Percentiles rank a stretch among this genome's conserved stretches.
Conservation (phyloP, 768 basidiomycete genomes). For the Tulasnella sp. region DNA sequence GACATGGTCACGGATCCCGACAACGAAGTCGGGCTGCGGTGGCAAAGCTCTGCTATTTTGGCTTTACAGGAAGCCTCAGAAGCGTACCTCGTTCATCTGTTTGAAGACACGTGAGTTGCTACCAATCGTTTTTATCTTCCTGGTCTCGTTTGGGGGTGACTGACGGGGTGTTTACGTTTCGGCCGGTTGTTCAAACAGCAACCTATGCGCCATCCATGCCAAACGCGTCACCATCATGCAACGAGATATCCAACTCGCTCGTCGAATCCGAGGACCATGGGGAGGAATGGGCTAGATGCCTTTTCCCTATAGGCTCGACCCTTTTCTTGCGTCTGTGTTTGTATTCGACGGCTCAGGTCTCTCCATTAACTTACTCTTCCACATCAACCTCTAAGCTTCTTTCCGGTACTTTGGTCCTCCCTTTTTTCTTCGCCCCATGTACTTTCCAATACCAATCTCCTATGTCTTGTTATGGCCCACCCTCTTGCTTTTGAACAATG, state of each 20-base stretch:
- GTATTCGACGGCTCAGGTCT: background rate
- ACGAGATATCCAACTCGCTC: slow-evolving; percentile 90
- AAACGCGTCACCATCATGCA: slow-evolving; percentile 99
- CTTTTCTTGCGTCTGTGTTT: background rate
- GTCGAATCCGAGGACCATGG: slow-evolving; percentile 90
- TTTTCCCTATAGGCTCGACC: background rate
- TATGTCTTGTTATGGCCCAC: background rate
- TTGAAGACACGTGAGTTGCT: slow-evolving; percentile 92
- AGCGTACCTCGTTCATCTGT: slow-evolving; percentile 88
- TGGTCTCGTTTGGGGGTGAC: background rate
- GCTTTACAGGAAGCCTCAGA: slow-evolving; percentile 97
- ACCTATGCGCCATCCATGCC: slow-evolving; percentile 94
- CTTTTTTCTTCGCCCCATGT: background rate
- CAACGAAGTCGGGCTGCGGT: slow-evolving; percentile 56
- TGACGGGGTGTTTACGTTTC: background rate
- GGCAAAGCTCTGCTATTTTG: slow-evolving; percentile 91
- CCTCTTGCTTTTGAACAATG: background rate
- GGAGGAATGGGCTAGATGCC: slow-evolving; percentile 44
- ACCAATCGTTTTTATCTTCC: background rate
- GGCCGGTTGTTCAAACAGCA: slow-evolving; percentile 40
- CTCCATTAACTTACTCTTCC: background rate
- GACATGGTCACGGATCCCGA: slow-evolving; percentile 73
- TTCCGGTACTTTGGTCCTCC: background rate
- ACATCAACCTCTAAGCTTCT: background rate
- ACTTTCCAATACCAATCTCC: background rate